phyloP scores from a whole-genome alignment of 495 filamentous ascomycete species.

The Elasticomyces elasticus region DNA sequence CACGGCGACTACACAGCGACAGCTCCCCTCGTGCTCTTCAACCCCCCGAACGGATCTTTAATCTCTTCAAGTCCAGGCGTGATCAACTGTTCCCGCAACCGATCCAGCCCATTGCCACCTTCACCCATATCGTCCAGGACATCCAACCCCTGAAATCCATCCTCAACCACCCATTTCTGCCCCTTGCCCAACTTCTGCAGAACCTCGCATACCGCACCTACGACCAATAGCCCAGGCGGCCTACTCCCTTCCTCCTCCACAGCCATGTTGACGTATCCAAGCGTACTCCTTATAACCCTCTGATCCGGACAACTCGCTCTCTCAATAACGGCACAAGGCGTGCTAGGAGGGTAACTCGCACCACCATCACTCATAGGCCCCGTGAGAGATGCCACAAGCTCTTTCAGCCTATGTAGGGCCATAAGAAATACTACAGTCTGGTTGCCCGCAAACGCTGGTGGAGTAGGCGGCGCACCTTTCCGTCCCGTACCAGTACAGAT shows the following conservation, averaged over 20 bases:
- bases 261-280: constrained; percentile 67
- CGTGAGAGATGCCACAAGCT: constrained; percentile 45
- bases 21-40: neutral
- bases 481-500: constrained; percentile 91
- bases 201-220: constrained; percentile 75
- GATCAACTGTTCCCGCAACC: constrained; percentile 3
- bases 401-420: constrained; percentile 75
- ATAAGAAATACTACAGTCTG: constrained; percentile 93
- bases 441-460: constrained; percentile 64
- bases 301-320: constrained; percentile 92
- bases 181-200: constrained; percentile 45
- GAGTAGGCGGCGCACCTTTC: constrained; percentile 72
- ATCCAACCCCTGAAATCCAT: constrained; percentile 41
- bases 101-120: constrained; percentile 9
- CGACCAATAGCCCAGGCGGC: constrained; percentile 83
- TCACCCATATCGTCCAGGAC: constrained; percentile 12
- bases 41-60: constrained; percentile 5
- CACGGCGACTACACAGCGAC: constrained; percentile 6
- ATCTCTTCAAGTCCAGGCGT: constrained; percentile 13
- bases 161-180: constrained; percentile 76
- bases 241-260: constrained; percentile 84
- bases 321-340: constrained; percentile 87
- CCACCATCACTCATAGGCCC: constrained; percentile 29
- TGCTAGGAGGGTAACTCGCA: constrained; percentile 42
- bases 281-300: constrained; percentile 76